Base-by-base conservation (phyloP, 2,329 filamentous ascomycete genomes). In the Aspergillus jensenii region DNA sequence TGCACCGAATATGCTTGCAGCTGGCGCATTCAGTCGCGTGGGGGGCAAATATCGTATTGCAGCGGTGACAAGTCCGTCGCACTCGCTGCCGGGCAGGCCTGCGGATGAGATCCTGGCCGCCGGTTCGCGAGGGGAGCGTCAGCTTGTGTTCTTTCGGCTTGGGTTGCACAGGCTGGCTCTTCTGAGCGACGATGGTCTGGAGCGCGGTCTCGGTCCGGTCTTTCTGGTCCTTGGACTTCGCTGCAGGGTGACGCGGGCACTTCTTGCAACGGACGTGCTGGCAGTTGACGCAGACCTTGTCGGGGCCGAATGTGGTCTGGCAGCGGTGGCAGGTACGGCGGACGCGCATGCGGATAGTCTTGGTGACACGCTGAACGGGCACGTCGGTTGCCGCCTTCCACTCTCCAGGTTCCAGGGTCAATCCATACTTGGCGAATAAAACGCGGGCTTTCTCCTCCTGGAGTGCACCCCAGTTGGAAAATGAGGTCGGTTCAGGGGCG, bases 181-280 rank as follows among this genome's bases (percentile, higher is more conserved):
- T 61, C 43, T 59, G 56, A 11, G 61, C 49, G 39, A 65, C 40
- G 15, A 66, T 59, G 23, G 59, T 55, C 45, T 65, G 61, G 12
- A 66, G 60, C 14, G 63, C 64, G 14, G 59, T 68, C 59, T 76
- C 84, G 59, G 85, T 83, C 63, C 84, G 81, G 61, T 83, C 80
- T 63, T 61, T 56, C 21, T 41, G n/a, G 37, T 59, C 58, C 25
- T 82, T 82, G 68, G 86, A 82, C 64, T 84, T 86, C 77, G 87
- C 87, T 53, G 84, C 79, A 35, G 92, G 92, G 67, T 89, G 85
- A 55, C 90, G 86, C 27, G 86, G 84, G 73, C 93, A 97, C 68
- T 89, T 87, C 69, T 85, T 89, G 83, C 93, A 97, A 64, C 90
- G 86, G 47, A 81, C 80, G 76, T 97, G 93, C 65, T 89, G 83